These are phyloP conservation scores for Fusarium nygamai DNA, from an alignment of 2,329 filamentous ascomycete species.

Conservation along the genomic window DNA sequence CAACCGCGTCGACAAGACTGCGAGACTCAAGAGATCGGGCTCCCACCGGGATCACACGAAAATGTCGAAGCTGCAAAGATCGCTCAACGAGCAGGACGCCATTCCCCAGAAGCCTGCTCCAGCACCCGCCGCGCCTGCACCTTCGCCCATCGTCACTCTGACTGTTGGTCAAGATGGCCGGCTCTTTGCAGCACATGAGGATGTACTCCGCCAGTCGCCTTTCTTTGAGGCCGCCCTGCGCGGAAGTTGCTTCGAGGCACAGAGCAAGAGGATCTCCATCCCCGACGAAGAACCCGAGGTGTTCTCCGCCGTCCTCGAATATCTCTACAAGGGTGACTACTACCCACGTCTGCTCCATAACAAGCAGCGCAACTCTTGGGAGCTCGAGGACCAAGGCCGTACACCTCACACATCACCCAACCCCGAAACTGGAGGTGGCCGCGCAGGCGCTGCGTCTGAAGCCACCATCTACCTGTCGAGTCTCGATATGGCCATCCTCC, in stretches of 20 bases:
- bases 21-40: slow-evolving; percentile 75
- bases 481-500: slow-evolving; percentile 80
- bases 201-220: slow-evolving; percentile 85
- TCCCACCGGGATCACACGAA: slow-evolving; percentile 77
- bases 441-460: slow-evolving; percentile 58
- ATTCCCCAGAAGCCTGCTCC: slow-evolving; percentile 39
- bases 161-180: slow-evolving; percentile 85
- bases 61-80: slow-evolving; percentile 86
- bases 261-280: slow-evolving; percentile 81
- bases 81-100: slow-evolving; percentile 69
- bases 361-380: slow-evolving; percentile 87
- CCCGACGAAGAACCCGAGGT: slow-evolving; percentile 86
- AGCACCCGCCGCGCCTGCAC: slow-evolving; percentile 45
- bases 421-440: slow-evolving; percentile 57
- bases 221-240: slow-evolving; percentile 81
- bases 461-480: slow-evolving; percentile 76
- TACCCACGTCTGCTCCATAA: slow-evolving; percentile 89
- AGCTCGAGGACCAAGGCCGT: slow-evolving; percentile 75
- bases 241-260: slow-evolving; percentile 76
- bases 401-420: slow-evolving; percentile 63
- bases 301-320: slow-evolving; percentile 94
- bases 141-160: slow-evolving; percentile 84
- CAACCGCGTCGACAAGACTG: slow-evolving; percentile 83
- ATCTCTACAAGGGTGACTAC: slow-evolving; percentile 97
- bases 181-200: slow-evolving; percentile 94